Conservation (phyloP, 495 filamentous ascomycete genomes). For the Aspergillus heteromorphus region DNA sequence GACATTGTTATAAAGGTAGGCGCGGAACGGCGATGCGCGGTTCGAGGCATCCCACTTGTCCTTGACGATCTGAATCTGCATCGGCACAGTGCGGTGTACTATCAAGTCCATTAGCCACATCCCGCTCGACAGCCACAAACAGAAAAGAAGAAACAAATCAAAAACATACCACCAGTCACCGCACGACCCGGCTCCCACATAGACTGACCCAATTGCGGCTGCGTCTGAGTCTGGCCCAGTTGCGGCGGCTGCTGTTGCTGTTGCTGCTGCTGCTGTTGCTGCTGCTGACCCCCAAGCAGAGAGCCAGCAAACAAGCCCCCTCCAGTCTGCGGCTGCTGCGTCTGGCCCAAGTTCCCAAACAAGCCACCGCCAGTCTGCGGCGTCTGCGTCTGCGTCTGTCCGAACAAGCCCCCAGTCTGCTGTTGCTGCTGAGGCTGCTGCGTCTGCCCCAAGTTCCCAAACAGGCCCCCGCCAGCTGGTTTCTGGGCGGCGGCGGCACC, state of each 20-base stretch:
- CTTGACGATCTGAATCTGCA: constrained; percentile 73
- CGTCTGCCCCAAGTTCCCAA: constrained; percentile 20
- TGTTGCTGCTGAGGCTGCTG: constrained; percentile 26
- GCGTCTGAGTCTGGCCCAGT: constrained; percentile 26
- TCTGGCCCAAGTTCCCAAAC: constrained; percentile 21
- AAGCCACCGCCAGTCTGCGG: constrained; percentile 26
- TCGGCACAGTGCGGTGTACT: constrained; percentile 73
- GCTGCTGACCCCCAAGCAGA: constrained; percentile 33
- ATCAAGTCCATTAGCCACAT: not conserved
- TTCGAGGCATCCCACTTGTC: constrained; percentile 78
- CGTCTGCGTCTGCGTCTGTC: constrained; percentile 40
- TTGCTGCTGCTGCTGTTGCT: constrained; percentile 35
- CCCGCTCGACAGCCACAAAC: too few relatives aligned
- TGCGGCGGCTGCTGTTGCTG: too few relatives aligned
- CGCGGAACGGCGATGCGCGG: constrained; percentile 71
- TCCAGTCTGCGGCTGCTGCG: constrained; percentile 17
- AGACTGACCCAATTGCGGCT: constrained; percentile 34
- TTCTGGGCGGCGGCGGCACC: constrained; percentile 22
- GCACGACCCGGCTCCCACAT: constrained; percentile 46
- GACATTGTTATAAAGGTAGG: constrained; percentile 93
- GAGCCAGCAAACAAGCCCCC: constrained; percentile 28
- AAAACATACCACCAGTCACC: constrained; percentile 40
- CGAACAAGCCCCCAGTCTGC: constrained; percentile 34
- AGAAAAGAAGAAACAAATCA: too few relatives aligned
- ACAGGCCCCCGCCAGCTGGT: constrained; percentile 25